Evolutionary conservation across 176 grass and related monocot genomes (phyloP).

Genomic region (Urochloa ruziziensis): DNA sequence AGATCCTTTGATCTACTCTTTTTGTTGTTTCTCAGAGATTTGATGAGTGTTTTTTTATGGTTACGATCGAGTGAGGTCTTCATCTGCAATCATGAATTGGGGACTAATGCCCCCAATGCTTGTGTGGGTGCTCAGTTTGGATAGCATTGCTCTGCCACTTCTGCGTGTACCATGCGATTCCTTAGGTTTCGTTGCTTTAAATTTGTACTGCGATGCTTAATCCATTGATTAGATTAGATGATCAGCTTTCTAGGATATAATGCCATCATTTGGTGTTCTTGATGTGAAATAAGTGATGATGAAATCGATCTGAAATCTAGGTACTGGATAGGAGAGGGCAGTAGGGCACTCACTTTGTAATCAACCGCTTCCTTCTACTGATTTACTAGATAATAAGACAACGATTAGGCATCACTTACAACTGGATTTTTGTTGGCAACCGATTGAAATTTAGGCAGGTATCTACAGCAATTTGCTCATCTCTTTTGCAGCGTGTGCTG

Average conservation of each 20-base stretch:
- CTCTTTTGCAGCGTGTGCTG: too few species aligned
- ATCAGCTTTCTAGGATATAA: constrained; percentile 14
- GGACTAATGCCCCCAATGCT: constrained; percentile 21
- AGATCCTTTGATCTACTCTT: constrained; percentile 36
- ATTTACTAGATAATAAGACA: too few species aligned
- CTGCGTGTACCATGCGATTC: neutral
- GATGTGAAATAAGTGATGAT: too few species aligned
- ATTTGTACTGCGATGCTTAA: constrained; percentile 2
- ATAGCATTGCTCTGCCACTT: constrained; percentile 26
- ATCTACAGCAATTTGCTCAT: too few species aligned
- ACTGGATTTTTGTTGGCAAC: too few species aligned
- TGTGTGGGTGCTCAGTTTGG: constrained; percentile 21
- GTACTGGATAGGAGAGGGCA: too few species aligned
- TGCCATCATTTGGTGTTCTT: constrained; percentile 2
- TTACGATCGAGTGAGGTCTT: constrained; percentile 6
- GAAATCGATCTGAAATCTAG: too few species aligned
- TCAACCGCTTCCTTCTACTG: too few species aligned
- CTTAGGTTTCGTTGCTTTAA: neutral
- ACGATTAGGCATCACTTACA: too few species aligned
- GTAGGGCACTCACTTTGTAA: too few species aligned
- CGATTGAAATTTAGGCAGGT: too few species aligned
- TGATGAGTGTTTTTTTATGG: constrained; percentile 25
- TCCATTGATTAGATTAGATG: constrained; percentile 6
- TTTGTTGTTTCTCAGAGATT: constrained; percentile 6
- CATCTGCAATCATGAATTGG: constrained; percentile 17